These are phyloP conservation scores for Syzygium aromaticum DNA, from an alignment of 345 rosid genomes.

Conservation along the genomic window DNA sequence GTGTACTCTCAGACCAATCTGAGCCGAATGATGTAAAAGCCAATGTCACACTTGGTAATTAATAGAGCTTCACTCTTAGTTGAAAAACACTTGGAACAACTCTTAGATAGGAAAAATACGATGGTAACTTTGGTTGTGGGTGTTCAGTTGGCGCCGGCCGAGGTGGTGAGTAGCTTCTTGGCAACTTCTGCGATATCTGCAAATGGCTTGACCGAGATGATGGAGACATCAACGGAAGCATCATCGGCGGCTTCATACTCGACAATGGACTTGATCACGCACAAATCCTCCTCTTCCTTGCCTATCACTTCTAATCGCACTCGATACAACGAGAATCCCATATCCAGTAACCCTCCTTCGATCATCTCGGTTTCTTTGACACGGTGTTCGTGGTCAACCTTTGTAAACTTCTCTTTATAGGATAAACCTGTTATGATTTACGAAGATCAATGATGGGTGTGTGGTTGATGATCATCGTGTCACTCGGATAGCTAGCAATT, in stretches of 20 bases:
- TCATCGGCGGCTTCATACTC: conserved; percentile 2
- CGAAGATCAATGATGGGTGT: neutral
- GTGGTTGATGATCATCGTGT: neutral
- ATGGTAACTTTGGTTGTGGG: neutral
- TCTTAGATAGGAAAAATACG: neutral
- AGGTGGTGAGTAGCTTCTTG: neutral
- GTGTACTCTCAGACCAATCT: too few species aligned
- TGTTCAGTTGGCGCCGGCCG: neutral
- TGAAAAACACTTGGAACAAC: neutral
- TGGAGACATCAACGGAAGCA: neutral
- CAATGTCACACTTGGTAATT: neutral
- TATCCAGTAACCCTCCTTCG: conserved; percentile 9
- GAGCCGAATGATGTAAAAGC: too few species aligned
- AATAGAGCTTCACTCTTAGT: neutral
- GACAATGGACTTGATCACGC: neutral
- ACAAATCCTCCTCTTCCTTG: neutral
- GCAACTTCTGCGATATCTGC: neutral
- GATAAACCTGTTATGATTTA: neutral
- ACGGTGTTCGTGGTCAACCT: conserved; percentile 1
- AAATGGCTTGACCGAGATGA: neutral
- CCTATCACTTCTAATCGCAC: conserved; percentile 4
- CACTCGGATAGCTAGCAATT: neutral
- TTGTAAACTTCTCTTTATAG: conserved; percentile 7
- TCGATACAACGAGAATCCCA: conserved; percentile 6
- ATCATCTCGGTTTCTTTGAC: conserved; percentile 9